These are phyloP conservation scores for Gymnopilus junonius DNA, from an alignment of 768 basidiomycete species.

Conservation along the genomic window DNA sequence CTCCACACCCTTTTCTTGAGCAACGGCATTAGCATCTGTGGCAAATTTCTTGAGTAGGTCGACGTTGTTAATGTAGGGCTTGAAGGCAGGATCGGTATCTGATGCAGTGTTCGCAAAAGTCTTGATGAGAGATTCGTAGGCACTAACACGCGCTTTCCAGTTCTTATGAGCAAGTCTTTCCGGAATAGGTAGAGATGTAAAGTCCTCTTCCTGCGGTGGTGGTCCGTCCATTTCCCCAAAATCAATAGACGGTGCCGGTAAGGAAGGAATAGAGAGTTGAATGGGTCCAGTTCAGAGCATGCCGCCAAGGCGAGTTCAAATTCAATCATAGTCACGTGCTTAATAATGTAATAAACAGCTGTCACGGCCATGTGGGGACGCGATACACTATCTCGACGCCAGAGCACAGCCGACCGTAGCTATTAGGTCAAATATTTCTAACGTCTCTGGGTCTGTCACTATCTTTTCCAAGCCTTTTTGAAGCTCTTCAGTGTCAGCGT, in stretches of 20 bases:
- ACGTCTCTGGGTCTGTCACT: conserved; percentile 55
- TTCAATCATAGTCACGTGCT: conserved; percentile 6
- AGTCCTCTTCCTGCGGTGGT: conserved; percentile 94
- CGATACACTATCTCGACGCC: conserved; percentile 35
- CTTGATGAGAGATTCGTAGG: conserved; percentile 86
- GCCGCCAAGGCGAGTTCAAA: conserved; percentile 7
- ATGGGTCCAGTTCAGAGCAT: background rate
- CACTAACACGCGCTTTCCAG: conserved; percentile 97
- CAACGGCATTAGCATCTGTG: conserved; percentile 92
- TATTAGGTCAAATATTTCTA: conserved; percentile 61
- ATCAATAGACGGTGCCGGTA: conserved; percentile 3
- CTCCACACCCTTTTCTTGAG: conserved; percentile 97
- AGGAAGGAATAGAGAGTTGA: background rate
- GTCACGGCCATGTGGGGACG: background rate
- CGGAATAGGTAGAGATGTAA: conserved; percentile 73
- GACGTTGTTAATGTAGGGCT: conserved; percentile 79
- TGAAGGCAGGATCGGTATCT: conserved; percentile 93
- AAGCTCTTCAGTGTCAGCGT: conserved; percentile 47
- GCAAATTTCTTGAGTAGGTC: conserved; percentile 86
- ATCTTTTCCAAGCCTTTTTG: conserved; percentile 45
- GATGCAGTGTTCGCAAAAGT: conserved; percentile 88
- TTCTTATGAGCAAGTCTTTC: conserved; percentile 94
- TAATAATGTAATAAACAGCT: background rate
- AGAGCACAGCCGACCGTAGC: conserved; percentile 61
- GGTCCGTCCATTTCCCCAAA: conserved; percentile 80